Conservation (phyloP, 148 eudicot genomes). For the Spergularia bocconei region DNA sequence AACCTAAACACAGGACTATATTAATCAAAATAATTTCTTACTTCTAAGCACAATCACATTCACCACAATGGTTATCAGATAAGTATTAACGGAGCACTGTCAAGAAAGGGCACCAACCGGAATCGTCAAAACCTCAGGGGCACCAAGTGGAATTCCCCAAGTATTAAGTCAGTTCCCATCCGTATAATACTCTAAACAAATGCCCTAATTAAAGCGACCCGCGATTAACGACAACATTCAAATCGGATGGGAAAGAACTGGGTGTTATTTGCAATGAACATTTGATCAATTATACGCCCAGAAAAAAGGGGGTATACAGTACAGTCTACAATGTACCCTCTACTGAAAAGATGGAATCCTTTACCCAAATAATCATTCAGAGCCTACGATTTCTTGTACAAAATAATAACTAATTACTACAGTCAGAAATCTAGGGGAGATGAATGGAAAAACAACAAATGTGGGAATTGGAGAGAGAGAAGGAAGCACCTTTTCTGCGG, state of each 20-base stretch:
- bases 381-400: no score
- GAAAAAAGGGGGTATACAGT: neutral
- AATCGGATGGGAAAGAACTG: neutral
- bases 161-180: no score
- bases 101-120: no score
- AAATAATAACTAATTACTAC: neutral
- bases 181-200: no score
- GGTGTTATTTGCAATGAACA: neutral
- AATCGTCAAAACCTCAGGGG: no score
- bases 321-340: neutral
- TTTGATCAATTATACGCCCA: neutral
- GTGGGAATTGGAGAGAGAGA: no score
- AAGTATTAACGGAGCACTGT: no score
- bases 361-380: neutral
- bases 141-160: no score
- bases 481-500: constrained; percentile 34
- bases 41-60: no score
- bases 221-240: neutral
- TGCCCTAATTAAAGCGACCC: neutral
- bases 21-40: no score
- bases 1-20: no score
- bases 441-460: neutral
- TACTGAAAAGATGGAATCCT: neutral
- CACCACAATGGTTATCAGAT: no score
- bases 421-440: neutral